Conservation (phyloP, 1,284 basidiomycete species). For the Coniophora puteana region DNA sequence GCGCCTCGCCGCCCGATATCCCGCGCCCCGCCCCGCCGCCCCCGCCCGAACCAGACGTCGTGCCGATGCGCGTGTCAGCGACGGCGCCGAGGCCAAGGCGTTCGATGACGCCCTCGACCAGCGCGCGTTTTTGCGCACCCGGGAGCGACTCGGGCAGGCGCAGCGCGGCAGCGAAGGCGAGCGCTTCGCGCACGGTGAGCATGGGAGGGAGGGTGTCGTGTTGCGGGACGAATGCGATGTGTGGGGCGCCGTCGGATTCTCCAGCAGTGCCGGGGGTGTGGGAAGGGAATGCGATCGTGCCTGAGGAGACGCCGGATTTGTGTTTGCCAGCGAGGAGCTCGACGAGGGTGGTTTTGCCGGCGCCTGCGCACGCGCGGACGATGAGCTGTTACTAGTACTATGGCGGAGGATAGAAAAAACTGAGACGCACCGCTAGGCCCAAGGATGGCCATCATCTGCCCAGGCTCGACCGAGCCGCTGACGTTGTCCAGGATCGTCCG, state of each 20-base stretch:
- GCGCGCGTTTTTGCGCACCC: conserved; percentile 59
- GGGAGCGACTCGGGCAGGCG: conserved; percentile 80
- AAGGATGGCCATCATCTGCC: conserved; percentile 83
- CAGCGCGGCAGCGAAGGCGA: conserved; percentile 80
- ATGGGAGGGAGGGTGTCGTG: conserved; percentile 77
- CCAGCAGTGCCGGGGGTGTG: conserved; percentile 20
- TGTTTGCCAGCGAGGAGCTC: conserved; percentile 78
- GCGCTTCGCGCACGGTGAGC: conserved; percentile 80
- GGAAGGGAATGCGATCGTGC: conserved; percentile 57
- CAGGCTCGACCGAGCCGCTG: conserved; percentile 66
- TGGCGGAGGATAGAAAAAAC: conserved; percentile 1
- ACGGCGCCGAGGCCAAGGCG: conserved; percentile 74
- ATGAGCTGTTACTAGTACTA: conserved; percentile 1
- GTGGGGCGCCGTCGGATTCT: conserved; percentile 29
- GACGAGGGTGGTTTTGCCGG: conserved; percentile 82
- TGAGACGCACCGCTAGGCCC: conserved; percentile 72
- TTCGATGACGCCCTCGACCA: conserved; percentile 66
- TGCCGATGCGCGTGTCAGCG: conserved; percentile 74
- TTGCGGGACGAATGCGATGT: conserved; percentile 84
- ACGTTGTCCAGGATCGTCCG: conserved; percentile 73
- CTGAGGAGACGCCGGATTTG: conserved; percentile 69
- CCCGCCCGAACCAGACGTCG: conserved; percentile 33
- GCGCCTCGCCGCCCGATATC: conserved; percentile 85
- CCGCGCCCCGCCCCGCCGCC: conserved; percentile 70
- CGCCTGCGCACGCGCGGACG: conserved; percentile 48